phyloP scores from a whole-genome alignment of 2,329 filamentous ascomycete species.

The Xylaria multiplex region DNA sequence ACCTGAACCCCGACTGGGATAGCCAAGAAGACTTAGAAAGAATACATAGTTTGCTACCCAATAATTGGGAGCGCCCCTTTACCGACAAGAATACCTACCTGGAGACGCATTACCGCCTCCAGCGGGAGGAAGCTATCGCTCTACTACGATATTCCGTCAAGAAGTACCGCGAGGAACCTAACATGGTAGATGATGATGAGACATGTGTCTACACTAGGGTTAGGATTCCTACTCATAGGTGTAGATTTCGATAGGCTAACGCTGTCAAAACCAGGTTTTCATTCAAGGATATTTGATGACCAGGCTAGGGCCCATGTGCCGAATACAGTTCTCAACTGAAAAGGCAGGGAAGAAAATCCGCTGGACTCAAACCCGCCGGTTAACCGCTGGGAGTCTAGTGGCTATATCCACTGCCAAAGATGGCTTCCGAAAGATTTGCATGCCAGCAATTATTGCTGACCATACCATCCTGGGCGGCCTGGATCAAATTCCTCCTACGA shows the following conservation, averaged over 20 bases:
- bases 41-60: slow-evolving; percentile 57
- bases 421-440: slow-evolving; percentile 71
- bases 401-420: slow-evolving; percentile 65
- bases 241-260: not conserved
- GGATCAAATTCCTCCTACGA: slow-evolving; percentile 71
- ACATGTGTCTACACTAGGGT: slow-evolving; percentile 78
- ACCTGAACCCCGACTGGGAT: slow-evolving; percentile 57
- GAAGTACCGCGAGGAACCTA: slow-evolving; percentile 61
- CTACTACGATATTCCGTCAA: slow-evolving; percentile 74
- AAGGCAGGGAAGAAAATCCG: slow-evolving; percentile 72
- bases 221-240: slow-evolving; percentile 34
- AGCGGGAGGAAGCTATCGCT: slow-evolving; percentile 78
- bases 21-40: slow-evolving; percentile 35
- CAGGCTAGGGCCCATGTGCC: slow-evolving; percentile 69
- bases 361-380: slow-evolving; percentile 66
- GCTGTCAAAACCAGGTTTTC: slow-evolving; percentile 62
- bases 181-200: slow-evolving; percentile 65
- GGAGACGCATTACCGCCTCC: slow-evolving; percentile 76
- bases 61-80: slow-evolving; percentile 68
- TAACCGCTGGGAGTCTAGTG: slow-evolving; percentile 64
- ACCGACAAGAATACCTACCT: slow-evolving; percentile 72
- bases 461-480: slow-evolving; percentile 70
- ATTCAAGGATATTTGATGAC: slow-evolving; percentile 73
- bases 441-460: slow-evolving; percentile 78
- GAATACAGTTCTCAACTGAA: slow-evolving; percentile 75